A percentile compares a stretch with the other conserved stretches of the same genome.
Conservation (phyloP, 2,329 filamentous ascomycete genomes). For the Calonectria pauciramosa region DNA sequence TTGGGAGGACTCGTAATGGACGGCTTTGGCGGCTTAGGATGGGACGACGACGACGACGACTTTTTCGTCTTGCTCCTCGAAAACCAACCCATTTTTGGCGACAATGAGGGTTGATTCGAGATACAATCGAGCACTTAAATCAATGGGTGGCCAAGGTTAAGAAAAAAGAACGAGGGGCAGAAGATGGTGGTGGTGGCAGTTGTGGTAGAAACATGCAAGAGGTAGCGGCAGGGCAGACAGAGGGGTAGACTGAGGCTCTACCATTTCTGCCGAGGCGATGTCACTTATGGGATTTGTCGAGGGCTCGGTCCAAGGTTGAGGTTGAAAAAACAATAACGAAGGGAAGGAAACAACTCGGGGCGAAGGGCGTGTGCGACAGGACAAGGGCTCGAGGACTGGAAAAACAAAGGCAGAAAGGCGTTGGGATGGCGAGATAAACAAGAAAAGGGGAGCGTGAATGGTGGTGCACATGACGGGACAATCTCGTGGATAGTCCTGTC, state of each 20-base stretch:
- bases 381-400: neutral
- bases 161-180: neutral
- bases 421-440: conserved; percentile 7
- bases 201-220: neutral
- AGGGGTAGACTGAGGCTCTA: conserved; percentile 2
- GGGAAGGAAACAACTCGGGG: neutral
- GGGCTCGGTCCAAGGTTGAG: neutral
- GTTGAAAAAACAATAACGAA: neutral
- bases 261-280: neutral
- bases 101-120: neutral
- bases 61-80: conserved; percentile 19
- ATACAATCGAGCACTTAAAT: neutral
- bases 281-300: neutral
- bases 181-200: neutral
- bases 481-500: conserved; percentile 8
- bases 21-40: conserved; percentile 18
- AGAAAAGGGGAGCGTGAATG: conserved; percentile 1
- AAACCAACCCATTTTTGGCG: conserved; percentile 19
- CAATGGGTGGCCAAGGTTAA: neutral
- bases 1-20: conserved; percentile 37
- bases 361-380: neutral
- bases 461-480: conserved; percentile 10
- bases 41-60: neutral
- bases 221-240: neutral
- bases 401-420: neutral